phyloP scores from a whole-genome alignment of 1,139 yeast species.

The Taphrina pruni region DNA sequence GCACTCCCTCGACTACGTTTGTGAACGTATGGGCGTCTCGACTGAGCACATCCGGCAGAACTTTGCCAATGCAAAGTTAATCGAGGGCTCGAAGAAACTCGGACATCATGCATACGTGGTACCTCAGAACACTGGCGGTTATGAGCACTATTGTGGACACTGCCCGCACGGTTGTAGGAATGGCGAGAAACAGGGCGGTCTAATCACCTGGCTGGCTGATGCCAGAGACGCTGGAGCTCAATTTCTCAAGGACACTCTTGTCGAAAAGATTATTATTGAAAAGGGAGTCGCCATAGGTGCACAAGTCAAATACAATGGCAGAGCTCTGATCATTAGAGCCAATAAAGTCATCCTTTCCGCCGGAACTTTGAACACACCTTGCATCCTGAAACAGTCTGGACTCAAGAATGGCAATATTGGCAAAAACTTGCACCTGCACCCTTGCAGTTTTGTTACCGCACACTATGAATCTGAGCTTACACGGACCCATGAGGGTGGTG shows the following conservation, averaged over 20 bases:
- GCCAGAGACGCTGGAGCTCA: slow-evolving; percentile 60
- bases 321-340: slow-evolving; percentile 58
- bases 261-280: slow-evolving; percentile 55
- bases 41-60: slow-evolving; percentile 58
- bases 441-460: slow-evolving; percentile 57
- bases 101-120: slow-evolving; percentile 55
- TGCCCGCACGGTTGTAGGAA: slow-evolving; percentile 63
- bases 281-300: slow-evolving; percentile 59
- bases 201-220: slow-evolving; percentile 61
- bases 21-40: slow-evolving; percentile 61
- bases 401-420: slow-evolving; percentile 64
- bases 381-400: slow-evolving; percentile 60
- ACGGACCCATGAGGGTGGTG: slow-evolving; percentile 57
- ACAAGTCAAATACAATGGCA: slow-evolving; percentile 49
- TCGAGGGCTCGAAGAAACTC: slow-evolving; percentile 59
- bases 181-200: slow-evolving; percentile 64
- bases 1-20: slow-evolving; percentile 59
- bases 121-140: slow-evolving; percentile 62
- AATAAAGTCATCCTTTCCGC: slow-evolving; percentile 59
- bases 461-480: slow-evolving; percentile 53
- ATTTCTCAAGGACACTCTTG: slow-evolving; percentile 60
- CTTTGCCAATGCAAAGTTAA: slow-evolving; percentile 56
- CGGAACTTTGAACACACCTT: slow-evolving; percentile 63
- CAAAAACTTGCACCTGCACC: slow-evolving; percentile 62
- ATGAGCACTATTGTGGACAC: slow-evolving; percentile 60